Evolutionary conservation across 2,329 filamentous ascomycete genomes (phyloP), one percentile per base, ranked within the genome.

Genomic region (Chlorencoelia australis): DNA sequence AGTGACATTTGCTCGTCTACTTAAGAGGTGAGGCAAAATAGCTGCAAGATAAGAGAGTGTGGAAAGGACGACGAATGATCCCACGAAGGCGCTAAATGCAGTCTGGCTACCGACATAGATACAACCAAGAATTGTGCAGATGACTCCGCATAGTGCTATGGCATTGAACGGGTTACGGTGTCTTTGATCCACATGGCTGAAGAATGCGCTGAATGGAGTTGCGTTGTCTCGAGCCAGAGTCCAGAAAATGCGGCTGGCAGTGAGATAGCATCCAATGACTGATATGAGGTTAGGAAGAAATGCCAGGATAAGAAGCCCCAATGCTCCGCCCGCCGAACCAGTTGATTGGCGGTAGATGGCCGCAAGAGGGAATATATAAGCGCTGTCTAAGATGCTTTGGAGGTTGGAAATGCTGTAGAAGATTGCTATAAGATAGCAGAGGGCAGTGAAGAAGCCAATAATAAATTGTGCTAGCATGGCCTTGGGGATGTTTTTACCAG

Each of bases 51-150:
- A 82, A 0, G 71, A 75, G n/a, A 67, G 48, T 0, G 66, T 66
- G 4, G 61, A 60, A 1, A 75, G 59, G 8, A 75, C 62, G 37
- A 73, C 65, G 50, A 73, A 75, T 0, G 62, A 67, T 7, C 73
- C 73, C 7, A 81, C 69, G 15, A 82, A 71, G 0, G 75, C 76
- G 28, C 71, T 68, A 58, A 82, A 82, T 0, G 78, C 78, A 0
- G 75, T 76, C 1, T 65, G 68, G 45, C 64, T 73, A 14, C 72
- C 77, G 1, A 82, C 65, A 44, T 80, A 81, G 29, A 82, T 75
- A 33, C 64, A 65, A 0, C 75, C 76, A 0, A 82, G 61, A 3
- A 75, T 53, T 0, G 73, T 73, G n/a, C 68, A 67, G 35, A 67
- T 54, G 28, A 59, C 44, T 6, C 61, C 55, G 59, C 65, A 67